Evolutionary conservation across 225 moss, liverwort and hornwort species (phyloP).

Genomic region (Antitrichia curtipendula): DNA sequence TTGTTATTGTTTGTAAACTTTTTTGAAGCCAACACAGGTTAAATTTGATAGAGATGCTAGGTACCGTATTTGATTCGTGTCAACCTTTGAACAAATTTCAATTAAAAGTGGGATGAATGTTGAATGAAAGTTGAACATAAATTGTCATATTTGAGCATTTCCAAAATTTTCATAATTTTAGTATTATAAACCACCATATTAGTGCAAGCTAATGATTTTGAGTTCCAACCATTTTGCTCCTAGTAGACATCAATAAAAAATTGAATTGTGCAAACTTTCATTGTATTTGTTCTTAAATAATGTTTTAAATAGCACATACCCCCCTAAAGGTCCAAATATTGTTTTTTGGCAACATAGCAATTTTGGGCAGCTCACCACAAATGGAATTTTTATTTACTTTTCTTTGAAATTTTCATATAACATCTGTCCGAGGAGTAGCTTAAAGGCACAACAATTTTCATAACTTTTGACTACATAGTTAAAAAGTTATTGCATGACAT

Average conservation of each 20-base stretch:
- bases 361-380: too few relatives aligned
- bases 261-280: not conserved
- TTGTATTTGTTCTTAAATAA: not conserved
- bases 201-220: not conserved
- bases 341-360: too few relatives aligned
- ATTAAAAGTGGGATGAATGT: not conserved
- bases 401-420: too few relatives aligned
- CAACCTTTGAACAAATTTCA: not conserved
- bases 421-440: too few relatives aligned
- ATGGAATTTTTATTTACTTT: too few relatives aligned
- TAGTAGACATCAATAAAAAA: not conserved
- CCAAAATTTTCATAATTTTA: fast-evolving
- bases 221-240: fast-evolving
- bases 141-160: too few relatives aligned
- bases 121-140: not conserved
- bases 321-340: too few relatives aligned
- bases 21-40: not conserved
- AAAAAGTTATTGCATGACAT: too few relatives aligned
- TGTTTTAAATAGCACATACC: not conserved
- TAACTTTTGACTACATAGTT: too few relatives aligned
- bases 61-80: too few relatives aligned
- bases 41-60: not conserved
- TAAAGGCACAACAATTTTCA: too few relatives aligned
- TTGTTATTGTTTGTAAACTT: not conserved
- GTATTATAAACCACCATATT: not conserved